Conservation (phyloP, 2,329 filamentous ascomycete genomes). For the Colletotrichum lindemuthianum region DNA sequence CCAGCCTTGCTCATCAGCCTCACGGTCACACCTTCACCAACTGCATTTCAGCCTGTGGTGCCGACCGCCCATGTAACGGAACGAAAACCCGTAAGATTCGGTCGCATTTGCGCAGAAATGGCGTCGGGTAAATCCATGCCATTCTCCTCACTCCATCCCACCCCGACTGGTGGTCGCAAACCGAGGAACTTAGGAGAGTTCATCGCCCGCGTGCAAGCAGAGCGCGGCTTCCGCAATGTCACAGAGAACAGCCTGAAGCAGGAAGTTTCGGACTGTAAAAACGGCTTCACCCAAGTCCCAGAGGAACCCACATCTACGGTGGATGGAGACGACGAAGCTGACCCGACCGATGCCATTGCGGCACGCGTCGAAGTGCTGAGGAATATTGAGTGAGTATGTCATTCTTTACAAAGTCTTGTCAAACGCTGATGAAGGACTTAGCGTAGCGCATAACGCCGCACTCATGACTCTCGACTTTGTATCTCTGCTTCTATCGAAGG, state of each 20-base stretch:
- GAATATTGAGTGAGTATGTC: slow-evolving; percentile 63
- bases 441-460: slow-evolving; percentile 66
- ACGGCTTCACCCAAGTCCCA: slow-evolving; percentile 59
- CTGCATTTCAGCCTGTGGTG: not conserved
- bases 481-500: slow-evolving; percentile 84
- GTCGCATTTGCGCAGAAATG: slow-evolving; percentile 30
- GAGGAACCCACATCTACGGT: slow-evolving; percentile 53
- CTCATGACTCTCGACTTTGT: slow-evolving; percentile 82
- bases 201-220: slow-evolving; percentile 80
- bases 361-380: slow-evolving; percentile 68
- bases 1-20: slow-evolving; percentile 28
- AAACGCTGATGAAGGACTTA: slow-evolving; percentile 36
- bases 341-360: slow-evolving; percentile 53
- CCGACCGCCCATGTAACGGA: too few species aligned
- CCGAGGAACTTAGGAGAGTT: slow-evolving; percentile 75
- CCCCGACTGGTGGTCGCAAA: slow-evolving; percentile 66
- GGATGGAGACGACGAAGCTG: slow-evolving; percentile 49
- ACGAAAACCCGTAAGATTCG: not conserved
- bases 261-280: slow-evolving; percentile 67
- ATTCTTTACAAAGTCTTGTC: not conserved
- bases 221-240: slow-evolving; percentile 84
- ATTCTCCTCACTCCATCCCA: slow-evolving; percentile 70
- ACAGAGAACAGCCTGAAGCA: slow-evolving; percentile 77
- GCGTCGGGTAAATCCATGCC: slow-evolving; percentile 36
- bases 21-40: not conserved